Evolutionary conservation across 2,329 filamentous ascomycete species (phyloP).

Genomic region (Amauroascus verrucosus): DNA sequence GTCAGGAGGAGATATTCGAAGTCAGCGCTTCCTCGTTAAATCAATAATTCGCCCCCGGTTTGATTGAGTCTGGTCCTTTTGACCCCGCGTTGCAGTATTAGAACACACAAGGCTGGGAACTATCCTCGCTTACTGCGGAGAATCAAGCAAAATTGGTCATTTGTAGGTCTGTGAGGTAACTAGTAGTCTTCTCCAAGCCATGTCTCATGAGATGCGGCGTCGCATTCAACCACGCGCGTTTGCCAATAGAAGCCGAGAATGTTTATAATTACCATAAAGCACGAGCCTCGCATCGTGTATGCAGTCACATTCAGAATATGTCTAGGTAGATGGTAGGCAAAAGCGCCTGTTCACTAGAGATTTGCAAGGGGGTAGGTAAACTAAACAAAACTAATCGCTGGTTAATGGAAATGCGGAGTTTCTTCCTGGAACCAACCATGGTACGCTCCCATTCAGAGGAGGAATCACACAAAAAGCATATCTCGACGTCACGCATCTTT

Average conservation of each 20-base stretch:
- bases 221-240: neutral
- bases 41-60: no score
- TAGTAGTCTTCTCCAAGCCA: no score
- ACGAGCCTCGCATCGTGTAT: neutral
- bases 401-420: slow-evolving; percentile 1
- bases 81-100: no score
- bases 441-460: neutral
- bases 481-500: neutral
- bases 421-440: slow-evolving; percentile 1
- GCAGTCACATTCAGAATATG: neutral
- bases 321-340: neutral
- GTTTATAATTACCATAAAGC: neutral
- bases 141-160: no score
- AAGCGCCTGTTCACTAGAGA: neutral
- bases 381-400: neutral
- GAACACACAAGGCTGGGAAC: no score
- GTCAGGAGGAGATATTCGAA: no score
- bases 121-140: no score
- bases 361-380: neutral
- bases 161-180: no score
- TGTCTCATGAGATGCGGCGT: neutral
- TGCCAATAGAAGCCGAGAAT: neutral
- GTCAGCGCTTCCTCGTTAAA: no score
- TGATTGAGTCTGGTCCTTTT: no score
- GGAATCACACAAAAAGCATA: neutral